These are phyloP conservation scores for Ascochyta rabiei DNA, from an alignment of 2,329 filamentous ascomycete genomes.

Conservation along the genomic window DNA sequence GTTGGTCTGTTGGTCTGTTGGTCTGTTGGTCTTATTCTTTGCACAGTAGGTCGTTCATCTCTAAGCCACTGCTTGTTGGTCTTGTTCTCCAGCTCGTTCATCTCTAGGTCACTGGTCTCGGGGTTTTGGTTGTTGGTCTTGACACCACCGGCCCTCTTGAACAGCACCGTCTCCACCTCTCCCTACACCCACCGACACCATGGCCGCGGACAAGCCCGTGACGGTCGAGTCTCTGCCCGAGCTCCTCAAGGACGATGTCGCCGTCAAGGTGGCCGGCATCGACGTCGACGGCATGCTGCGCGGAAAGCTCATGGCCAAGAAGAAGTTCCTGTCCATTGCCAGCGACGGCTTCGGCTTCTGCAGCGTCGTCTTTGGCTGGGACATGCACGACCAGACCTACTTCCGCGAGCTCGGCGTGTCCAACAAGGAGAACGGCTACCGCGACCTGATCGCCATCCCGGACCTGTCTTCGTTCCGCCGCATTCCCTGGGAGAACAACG, in stretches of 20 bases:
- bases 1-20: too few species aligned
- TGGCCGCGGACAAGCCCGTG: slow-evolving; percentile 45
- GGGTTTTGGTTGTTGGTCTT: background rate
- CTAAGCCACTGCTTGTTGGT: too few species aligned
- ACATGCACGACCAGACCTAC: slow-evolving; percentile 95
- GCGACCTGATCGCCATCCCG: slow-evolving; percentile 81
- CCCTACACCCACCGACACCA: slow-evolving; percentile 12
- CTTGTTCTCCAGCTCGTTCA: too few species aligned
- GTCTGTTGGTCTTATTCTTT: too few species aligned
- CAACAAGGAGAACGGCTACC: slow-evolving; percentile 89
- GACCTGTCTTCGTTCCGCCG: slow-evolving; percentile 79
- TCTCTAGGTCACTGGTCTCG: too few species aligned
- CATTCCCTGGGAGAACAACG: slow-evolving; percentile 88
- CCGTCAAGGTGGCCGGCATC: slow-evolving; percentile 85
- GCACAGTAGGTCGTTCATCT: too few species aligned
- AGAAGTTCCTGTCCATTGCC: slow-evolving; percentile 87
- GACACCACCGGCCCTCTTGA: background rate
- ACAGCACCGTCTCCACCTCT: background rate
- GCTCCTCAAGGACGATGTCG: slow-evolving; percentile 72
- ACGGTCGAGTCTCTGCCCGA: slow-evolving; percentile 69
- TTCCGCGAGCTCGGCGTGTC: slow-evolving; percentile 83
- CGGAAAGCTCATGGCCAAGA: slow-evolving; percentile 90
- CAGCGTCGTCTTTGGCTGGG: slow-evolving; percentile 93
- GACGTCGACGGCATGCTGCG: slow-evolving; percentile 88
- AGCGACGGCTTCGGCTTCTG: slow-evolving; percentile 87